Percentiles rank a stretch among this genome's conserved stretches.
Evolutionary conservation across 768 basidiomycete genomes (phyloP).

Genomic region (Tephrocybe sp.): DNA sequence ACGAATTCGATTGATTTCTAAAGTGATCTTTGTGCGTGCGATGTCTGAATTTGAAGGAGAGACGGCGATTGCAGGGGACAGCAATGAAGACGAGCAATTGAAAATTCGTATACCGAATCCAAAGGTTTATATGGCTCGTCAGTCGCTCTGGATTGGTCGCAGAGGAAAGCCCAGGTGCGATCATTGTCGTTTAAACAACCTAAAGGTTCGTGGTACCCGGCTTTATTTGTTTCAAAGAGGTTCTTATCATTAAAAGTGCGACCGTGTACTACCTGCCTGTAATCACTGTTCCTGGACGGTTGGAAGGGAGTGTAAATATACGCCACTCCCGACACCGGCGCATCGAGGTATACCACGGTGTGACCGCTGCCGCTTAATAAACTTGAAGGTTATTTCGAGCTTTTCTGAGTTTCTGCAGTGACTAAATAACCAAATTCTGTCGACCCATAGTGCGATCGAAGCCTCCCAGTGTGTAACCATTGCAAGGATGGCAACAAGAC

Average conservation of each 20-base stretch:
- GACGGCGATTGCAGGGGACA: slow-evolving; percentile 33
- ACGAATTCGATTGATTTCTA: background rate
- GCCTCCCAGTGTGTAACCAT: slow-evolving; percentile 68
- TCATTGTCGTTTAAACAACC: slow-evolving; percentile 67
- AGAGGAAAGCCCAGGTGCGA: slow-evolving; percentile 76
- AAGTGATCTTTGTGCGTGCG: background rate
- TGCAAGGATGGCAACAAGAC: slow-evolving; percentile 50
- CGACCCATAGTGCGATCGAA: slow-evolving; percentile 59
- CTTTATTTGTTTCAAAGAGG: slow-evolving; percentile 1
- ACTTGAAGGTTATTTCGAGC: slow-evolving; percentile 53
- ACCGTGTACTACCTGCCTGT: slow-evolving; percentile 66
- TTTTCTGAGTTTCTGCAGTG: background rate
- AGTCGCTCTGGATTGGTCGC: slow-evolving; percentile 73
- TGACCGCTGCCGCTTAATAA: slow-evolving; percentile 64
- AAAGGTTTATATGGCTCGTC: slow-evolving; percentile 63
- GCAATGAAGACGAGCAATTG: slow-evolving; percentile 49
- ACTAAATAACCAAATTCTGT: background rate
- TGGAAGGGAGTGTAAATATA: slow-evolving; percentile 67
- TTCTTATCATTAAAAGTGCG: slow-evolving; percentile 44
- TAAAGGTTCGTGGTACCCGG: slow-evolving; percentile 50
- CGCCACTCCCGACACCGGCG: slow-evolving; percentile 71
- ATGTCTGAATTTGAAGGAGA: slow-evolving; percentile 11
- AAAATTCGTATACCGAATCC: slow-evolving; percentile 68
- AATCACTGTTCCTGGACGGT: slow-evolving; percentile 69
- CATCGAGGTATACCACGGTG: slow-evolving; percentile 74